These are phyloP conservation scores for Hypsizygus ulmarius DNA, from an alignment of 1,284 basidiomycete species.

Conservation along the genomic window DNA sequence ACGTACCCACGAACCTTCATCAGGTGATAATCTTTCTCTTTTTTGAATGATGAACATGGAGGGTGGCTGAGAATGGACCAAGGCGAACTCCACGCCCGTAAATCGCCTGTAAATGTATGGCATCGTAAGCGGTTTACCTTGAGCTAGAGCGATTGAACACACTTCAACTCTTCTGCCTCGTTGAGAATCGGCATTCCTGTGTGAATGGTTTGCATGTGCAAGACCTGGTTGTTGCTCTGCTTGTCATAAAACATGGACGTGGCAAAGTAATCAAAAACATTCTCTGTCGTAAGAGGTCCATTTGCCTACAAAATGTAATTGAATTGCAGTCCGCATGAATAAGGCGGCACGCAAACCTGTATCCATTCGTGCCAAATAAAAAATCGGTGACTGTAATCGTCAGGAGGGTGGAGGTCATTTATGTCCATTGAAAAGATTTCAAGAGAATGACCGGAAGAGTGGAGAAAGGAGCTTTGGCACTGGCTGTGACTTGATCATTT, in stretches of 20 bases:
- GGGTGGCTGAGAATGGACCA: conserved; percentile 75
- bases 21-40: conserved; percentile 73
- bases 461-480: background rate
- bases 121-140: conserved; percentile 2
- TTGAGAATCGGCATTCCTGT: conserved; percentile 68
- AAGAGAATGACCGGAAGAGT: background rate
- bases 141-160: conserved; percentile 21
- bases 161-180: conserved; percentile 81
- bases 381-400: conserved; percentile 76
- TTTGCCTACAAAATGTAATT: conserved; percentile 48
- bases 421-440: conserved; percentile 49
- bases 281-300: conserved; percentile 69
- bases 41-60: conserved; percentile 85
- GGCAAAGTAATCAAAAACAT: conserved; percentile 84
- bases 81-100: conserved; percentile 78
- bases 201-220: conserved; percentile 87
- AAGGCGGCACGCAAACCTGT: conserved; percentile 41
- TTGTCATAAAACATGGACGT: conserved; percentile 89
- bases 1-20: conserved; percentile 57
- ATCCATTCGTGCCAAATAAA: conserved; percentile 89
- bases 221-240: conserved; percentile 83
- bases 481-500: background rate
- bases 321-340: conserved; percentile 3
- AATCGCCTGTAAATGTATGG: conserved; percentile 55
- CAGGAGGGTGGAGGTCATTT: conserved; percentile 71